A percentile compares a stretch with the other conserved stretches of the same genome.
phyloP scores from a whole-genome alignment of 192 early-diverging fungal genomes.

The Gonapodya prolifera region DNA sequence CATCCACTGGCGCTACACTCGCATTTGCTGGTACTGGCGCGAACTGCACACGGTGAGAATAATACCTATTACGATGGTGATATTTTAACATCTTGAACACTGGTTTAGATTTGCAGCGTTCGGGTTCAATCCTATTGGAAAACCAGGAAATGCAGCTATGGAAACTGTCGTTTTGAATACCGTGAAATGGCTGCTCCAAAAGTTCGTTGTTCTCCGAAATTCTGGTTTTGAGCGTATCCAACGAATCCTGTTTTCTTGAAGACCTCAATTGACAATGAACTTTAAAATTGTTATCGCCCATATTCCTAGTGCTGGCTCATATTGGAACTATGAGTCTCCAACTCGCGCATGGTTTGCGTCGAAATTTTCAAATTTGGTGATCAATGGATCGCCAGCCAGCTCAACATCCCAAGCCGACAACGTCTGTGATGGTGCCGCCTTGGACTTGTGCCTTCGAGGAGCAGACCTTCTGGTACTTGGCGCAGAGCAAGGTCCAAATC shows the following conservation, averaged over 20 bases:
- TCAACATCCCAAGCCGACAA: background rate
- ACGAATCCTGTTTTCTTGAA: too few species aligned
- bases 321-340: background rate
- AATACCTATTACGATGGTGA: too few species aligned
- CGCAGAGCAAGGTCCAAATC: background rate
- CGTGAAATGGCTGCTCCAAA: background rate
- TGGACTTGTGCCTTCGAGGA: background rate
- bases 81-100: too few species aligned
- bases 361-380: background rate
- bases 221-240: too few species aligned
- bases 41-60: background rate
- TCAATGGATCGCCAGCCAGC: background rate
- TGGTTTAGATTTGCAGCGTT: background rate
- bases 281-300: background rate
- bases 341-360: background rate
- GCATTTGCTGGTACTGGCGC: background rate
- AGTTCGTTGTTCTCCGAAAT: background rate
- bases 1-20: background rate
- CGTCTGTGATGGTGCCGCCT: background rate
- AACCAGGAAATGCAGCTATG: background rate
- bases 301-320: background rate
- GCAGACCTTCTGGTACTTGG: background rate
- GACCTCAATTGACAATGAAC: too few species aligned
- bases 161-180: background rate
- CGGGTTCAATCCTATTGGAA: background rate